Base-by-base conservation (phyloP, 371 early-diverging fungal genomes). In the Cokeromyces recurvatus region DNA sequence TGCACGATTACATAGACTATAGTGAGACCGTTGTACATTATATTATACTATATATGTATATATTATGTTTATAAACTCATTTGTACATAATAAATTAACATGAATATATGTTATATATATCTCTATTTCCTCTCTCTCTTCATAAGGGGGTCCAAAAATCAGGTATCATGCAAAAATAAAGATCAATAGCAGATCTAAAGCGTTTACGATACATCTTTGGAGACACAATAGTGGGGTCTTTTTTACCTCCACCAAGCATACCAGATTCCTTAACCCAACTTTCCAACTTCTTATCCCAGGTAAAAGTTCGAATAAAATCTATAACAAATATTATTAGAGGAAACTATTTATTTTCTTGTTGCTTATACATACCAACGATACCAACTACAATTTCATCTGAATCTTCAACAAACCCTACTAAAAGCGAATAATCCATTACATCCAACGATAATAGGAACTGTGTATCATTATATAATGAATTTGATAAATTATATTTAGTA, bases 271-370 rank as follows among this genome's bases (percentile, higher is more conserved):
- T 97, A 27, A 94, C 94, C 90, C 92, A 92, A 44, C 84, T 89
- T 58, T 97, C 97, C 8, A 97, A 61, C 57, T 88, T 88, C 66
- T 95, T 97, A 64, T 95, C 95, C 95, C 95, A 95, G 0, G 96
- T 97, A 62, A 90, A 97, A 0, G 95, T 91, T 32, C 96, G 85
- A 39, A 95, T 94, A 62, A 91, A 95, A 60, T 97, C 96, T 79
- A 39, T 44, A 24, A 9, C 5, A 11, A 8, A 19, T 12, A 7
- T 4, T 38, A 22, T 20, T 17, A 20, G 5, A 32, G 11, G n/a
- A 22, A 34, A 21, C 38, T 10, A 14, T 23, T n/a, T 24, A 3
- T 7, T 24, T 24, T 29, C 29, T 8, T 29, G 34, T n/a, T 34
- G 17, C 24, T 16, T n/a, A 27, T 11, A 50, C 77, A 48, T 74